Conservation (phyloP, 1,284 basidiomycete species). For the Blastosporella zonata region DNA sequence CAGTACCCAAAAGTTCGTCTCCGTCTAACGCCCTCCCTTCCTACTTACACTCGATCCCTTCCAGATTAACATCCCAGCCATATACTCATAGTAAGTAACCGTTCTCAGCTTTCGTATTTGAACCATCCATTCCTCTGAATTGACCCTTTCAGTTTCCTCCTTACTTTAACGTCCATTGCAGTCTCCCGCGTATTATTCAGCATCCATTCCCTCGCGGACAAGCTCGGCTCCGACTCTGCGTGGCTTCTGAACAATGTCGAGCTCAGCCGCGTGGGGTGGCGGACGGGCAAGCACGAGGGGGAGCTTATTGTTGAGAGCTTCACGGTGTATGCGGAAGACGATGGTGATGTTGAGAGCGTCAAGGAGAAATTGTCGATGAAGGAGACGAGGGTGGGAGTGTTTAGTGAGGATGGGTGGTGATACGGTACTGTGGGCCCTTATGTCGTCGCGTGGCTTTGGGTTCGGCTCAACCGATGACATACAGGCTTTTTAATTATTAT, state of each 20-base stretch:
- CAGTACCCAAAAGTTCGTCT: conserved; percentile 19
- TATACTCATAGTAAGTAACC: conserved; percentile 18
- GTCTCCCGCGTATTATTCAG: conserved; percentile 33
- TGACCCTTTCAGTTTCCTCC: conserved; percentile 23
- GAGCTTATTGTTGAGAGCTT: conserved; percentile 38
- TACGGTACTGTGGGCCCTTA: conserved; percentile 3
- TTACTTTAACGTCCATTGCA: conserved; percentile 29
- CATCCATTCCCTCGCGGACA: conserved; percentile 35
- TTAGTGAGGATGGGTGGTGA: conserved; percentile 3
- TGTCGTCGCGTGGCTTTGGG: neutral
- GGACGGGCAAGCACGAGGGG: conserved; percentile 32
- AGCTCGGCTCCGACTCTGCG: conserved; percentile 33
- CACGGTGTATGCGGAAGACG: conserved; percentile 13
- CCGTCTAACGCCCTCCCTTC: neutral
- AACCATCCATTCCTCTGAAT: neutral
- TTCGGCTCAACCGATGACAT: neutral
- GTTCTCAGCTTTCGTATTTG: neutral
- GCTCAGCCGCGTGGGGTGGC: conserved; percentile 38
- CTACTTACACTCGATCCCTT: neutral
- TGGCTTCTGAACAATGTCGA: conserved; percentile 40
- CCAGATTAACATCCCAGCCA: conserved; percentile 34
- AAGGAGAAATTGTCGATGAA: conserved; percentile 3
- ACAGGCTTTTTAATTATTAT: neutral
- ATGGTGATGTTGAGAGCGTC: conserved; percentile 7
- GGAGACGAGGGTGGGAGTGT: conserved; percentile 15